Percentiles rank a stretch among this genome's conserved stretches.
Conservation (phyloP, 371 early-diverging fungal genomes). For the Gilbertella persicaria region DNA sequence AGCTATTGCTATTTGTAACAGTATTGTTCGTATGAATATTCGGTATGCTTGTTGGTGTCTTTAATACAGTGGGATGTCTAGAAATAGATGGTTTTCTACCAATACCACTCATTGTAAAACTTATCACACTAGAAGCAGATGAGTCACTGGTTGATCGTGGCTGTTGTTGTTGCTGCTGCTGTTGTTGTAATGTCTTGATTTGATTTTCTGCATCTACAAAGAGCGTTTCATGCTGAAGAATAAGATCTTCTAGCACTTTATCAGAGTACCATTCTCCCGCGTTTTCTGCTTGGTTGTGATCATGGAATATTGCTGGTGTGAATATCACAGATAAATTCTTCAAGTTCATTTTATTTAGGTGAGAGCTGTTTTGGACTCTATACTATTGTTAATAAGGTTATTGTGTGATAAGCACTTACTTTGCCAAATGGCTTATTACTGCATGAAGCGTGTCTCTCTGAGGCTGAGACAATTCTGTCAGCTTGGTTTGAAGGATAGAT, state of each 20-base stretch:
- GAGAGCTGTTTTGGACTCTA: constrained; percentile 46
- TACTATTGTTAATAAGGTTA: background rate
- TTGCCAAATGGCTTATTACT: constrained; percentile 53
- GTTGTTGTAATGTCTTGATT: background rate
- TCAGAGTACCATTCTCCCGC: constrained; percentile 49
- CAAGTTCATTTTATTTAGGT: constrained; percentile 61
- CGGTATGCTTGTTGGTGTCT: constrained; percentile 7
- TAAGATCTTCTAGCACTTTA: constrained; percentile 44
- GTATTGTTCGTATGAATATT: constrained; percentile 1
- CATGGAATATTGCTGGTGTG: constrained; percentile 65
- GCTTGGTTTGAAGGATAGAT: constrained; percentile 30
- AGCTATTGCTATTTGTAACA: background rate
- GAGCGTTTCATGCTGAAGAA: constrained; percentile 28
- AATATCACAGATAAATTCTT: constrained; percentile 60
- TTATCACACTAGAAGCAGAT: constrained; percentile 6
- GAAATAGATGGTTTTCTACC: constrained; percentile 3
- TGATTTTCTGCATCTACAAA: constrained; percentile 8
- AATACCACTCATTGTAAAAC: constrained; percentile 2
- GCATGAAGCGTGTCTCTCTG: constrained; percentile 53
- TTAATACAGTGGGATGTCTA: constrained; percentile 3
- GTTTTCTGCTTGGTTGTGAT: constrained; percentile 53
- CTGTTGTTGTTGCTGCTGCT: background rate
- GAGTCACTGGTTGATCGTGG: background rate
- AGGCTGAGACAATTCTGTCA: constrained; percentile 40
- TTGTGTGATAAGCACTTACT: constrained; percentile 29